Percentiles rank a stretch among this genome's conserved stretches.
Evolutionary conservation across 2,329 filamentous ascomycete species (phyloP).

Genomic region (Tympanopsis confertula): DNA sequence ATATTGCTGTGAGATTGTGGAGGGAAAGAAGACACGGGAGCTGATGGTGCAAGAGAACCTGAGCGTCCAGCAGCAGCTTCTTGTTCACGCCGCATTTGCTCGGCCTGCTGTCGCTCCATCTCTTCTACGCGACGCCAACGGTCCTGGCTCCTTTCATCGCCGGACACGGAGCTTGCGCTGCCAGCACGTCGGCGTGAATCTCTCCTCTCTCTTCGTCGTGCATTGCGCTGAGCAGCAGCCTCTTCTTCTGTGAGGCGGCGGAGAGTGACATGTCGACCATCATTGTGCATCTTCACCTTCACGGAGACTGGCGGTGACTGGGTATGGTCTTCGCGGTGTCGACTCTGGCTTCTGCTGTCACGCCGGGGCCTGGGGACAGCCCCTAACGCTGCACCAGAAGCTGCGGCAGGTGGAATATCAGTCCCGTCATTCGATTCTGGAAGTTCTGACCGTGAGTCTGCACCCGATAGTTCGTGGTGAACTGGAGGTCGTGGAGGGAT

Average conservation of each 20-base stretch:
- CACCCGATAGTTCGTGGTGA: not conserved
- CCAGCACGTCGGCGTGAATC: constrained; percentile 7
- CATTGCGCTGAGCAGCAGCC: constrained; percentile 45
- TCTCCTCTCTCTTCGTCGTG: constrained; percentile 32
- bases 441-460: not conserved
- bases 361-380: not conserved
- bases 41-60: constrained; percentile 13
- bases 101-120: constrained; percentile 29
- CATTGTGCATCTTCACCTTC: constrained; percentile 54
- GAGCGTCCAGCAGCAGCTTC: constrained; percentile 21
- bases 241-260: constrained; percentile 49
- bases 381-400: not conserved
- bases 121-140: constrained; percentile 33
- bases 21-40: not conserved
- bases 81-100: constrained; percentile 25
- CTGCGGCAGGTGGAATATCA: not conserved
- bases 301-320: constrained; percentile 49
- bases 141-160: constrained; percentile 14
- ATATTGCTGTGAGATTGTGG: not conserved
- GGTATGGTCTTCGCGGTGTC: constrained; percentile 24
- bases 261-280: constrained; percentile 51
- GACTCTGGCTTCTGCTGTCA: not conserved
- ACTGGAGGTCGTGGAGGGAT: not conserved
- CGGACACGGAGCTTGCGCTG: constrained; percentile 12
- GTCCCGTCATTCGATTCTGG: not conserved